Evolutionary conservation across 768 basidiomycete genomes (phyloP).

Genomic region (Phanerodontia chrysosporium): DNA sequence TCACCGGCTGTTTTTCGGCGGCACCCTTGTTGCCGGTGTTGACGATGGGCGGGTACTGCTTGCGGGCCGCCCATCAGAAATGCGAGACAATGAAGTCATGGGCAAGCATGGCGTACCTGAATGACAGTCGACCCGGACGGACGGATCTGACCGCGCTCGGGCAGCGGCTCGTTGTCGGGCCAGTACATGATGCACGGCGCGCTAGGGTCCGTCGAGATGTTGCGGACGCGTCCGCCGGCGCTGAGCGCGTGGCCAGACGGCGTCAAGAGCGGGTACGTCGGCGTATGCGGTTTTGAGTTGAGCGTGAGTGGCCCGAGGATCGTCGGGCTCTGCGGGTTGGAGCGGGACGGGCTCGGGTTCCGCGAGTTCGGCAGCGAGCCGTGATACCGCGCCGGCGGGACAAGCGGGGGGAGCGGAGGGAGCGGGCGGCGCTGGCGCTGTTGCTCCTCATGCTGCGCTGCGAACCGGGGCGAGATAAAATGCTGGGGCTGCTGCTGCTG

Average conservation of each 20-base stretch:
- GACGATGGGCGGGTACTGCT: constrained; percentile 82
- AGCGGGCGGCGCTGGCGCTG: neutral
- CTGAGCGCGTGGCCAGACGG: constrained; percentile 80
- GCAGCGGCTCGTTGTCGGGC: constrained; percentile 86
- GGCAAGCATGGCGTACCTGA: constrained; percentile 40
- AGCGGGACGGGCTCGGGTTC: constrained; percentile 10
- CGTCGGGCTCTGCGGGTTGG: constrained; percentile 8
- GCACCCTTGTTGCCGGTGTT: constrained; percentile 88
- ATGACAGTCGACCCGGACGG: constrained; percentile 52
- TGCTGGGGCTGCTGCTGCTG: constrained; percentile 7
- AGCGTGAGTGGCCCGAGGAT: neutral
- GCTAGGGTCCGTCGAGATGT: constrained; percentile 69
- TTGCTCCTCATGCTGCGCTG: neutral
- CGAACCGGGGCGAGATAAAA: constrained; percentile 8
- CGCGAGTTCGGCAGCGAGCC: neutral
- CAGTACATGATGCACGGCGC: constrained; percentile 82
- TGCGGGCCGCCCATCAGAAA: neutral
- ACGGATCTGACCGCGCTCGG: constrained; percentile 71
- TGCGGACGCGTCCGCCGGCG: constrained; percentile 73
- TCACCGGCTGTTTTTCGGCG: constrained; percentile 65
- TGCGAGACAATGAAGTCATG: neutral
- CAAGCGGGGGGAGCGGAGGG: neutral
- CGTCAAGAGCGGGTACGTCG: constrained; percentile 71
- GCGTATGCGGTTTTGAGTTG: constrained; percentile 32
- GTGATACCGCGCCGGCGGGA: neutral